Evolutionary conservation across 2,329 filamentous ascomycete species (phyloP).

Genomic region (Drechmeria coniospora): DNA sequence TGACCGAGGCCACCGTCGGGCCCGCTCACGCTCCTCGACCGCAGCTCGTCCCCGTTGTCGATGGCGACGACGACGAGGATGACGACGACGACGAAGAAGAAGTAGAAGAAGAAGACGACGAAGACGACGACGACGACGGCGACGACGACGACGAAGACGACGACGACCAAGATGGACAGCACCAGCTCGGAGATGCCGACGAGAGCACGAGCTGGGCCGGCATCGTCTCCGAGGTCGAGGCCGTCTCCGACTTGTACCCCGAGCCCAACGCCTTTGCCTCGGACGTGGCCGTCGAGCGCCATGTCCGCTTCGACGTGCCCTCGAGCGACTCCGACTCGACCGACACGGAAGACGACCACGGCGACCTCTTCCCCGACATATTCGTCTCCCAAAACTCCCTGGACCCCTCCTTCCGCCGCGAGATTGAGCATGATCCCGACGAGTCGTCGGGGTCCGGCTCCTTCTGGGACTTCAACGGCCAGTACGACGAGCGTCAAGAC

Average conservation of each 20-base stretch:
- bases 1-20: slow-evolving; percentile 27
- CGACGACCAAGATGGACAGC: slow-evolving; percentile 22
- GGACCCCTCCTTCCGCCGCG: slow-evolving; percentile 55
- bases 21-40: slow-evolving; percentile 36
- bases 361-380: slow-evolving; percentile 60
- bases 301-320: slow-evolving; percentile 60
- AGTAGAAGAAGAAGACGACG: slow-evolving; percentile 21
- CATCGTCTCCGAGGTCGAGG: slow-evolving; percentile 32
- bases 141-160: slow-evolving; percentile 23
- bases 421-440: slow-evolving; percentile 55
- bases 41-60: slow-evolving; percentile 11
- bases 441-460: slow-evolving; percentile 42
- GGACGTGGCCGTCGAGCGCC: slow-evolving; percentile 33
- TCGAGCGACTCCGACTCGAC: slow-evolving; percentile 52
- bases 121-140: slow-evolving; percentile 23
- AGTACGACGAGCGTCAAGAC: slow-evolving; percentile 23
- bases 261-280: slow-evolving; percentile 26
- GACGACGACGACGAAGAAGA: slow-evolving; percentile 20
- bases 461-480: slow-evolving; percentile 47
- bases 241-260: slow-evolving; percentile 27
- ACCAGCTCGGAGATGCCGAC: slow-evolving; percentile 20
- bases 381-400: slow-evolving; percentile 63
- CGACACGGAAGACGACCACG: slow-evolving; percentile 44
- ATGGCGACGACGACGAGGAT: slow-evolving; percentile 11
- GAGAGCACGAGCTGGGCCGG: slow-evolving; percentile 41